Conservation (phyloP, 2,329 filamentous ascomycete species). For the Scedosporium minutisporum region DNA sequence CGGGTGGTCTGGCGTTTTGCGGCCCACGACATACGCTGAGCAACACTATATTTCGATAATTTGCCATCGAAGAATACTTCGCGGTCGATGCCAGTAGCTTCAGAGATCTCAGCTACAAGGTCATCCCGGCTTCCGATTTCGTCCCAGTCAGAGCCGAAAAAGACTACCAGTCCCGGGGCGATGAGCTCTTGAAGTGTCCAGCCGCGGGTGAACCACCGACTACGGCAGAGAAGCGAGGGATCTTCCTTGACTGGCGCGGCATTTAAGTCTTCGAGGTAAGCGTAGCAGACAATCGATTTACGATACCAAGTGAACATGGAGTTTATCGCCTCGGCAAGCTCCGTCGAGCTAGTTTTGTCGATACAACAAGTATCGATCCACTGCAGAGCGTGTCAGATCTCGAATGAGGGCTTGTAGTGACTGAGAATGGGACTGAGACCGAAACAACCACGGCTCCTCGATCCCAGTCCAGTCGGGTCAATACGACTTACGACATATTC, state of each 20-base stretch:
- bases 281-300: slow-evolving; percentile 15
- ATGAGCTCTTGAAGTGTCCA: slow-evolving; percentile 61
- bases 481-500: slow-evolving; percentile 1
- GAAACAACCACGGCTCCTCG: background rate
- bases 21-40: slow-evolving; percentile 17
- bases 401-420: background rate
- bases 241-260: background rate
- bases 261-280: slow-evolving; percentile 14
- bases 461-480: background rate
- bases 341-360: slow-evolving; percentile 17
- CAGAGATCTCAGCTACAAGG: slow-evolving; percentile 10
- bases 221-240: background rate
- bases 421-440: background rate
- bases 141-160: slow-evolving; percentile 20
- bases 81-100: slow-evolving; percentile 1
- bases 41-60: slow-evolving; percentile 9
- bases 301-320: slow-evolving; percentile 20
- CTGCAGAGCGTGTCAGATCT: background rate
- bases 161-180: slow-evolving; percentile 23
- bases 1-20: slow-evolving; percentile 14
- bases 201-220: slow-evolving; percentile 29
- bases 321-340: slow-evolving; percentile 19
- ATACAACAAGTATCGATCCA: slow-evolving; percentile 23
- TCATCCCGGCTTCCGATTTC: slow-evolving; percentile 14
- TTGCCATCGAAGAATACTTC: slow-evolving; percentile 1